Evolutionary conservation across 2,329 filamentous ascomycete species (phyloP).

Genomic region (Colletotrichum sp.): DNA sequence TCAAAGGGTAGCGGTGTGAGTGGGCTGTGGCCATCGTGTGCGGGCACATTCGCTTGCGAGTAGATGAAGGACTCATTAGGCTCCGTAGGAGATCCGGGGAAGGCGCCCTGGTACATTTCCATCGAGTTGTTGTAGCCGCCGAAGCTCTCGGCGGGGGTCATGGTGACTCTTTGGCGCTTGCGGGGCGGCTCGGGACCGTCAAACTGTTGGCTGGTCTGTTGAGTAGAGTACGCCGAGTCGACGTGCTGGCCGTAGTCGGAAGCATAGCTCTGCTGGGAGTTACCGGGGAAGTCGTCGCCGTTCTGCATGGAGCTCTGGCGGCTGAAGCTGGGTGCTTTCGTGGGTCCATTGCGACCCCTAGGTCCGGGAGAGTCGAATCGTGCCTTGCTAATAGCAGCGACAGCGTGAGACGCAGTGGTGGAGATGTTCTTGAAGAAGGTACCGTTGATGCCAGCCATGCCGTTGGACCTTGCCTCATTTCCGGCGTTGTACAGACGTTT

Average conservation of each 20-base stretch:
- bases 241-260: conserved; percentile 77
- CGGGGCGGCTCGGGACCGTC: conserved; percentile 75
- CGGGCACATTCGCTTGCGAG: conserved; percentile 45
- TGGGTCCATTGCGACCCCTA: conserved; percentile 66
- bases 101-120: conserved; percentile 51
- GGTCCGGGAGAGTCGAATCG: conserved; percentile 87
- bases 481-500: conserved; percentile 88
- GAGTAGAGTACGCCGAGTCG: conserved; percentile 75
- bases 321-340: conserved; percentile 72
- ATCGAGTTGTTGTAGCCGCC: conserved; percentile 56
- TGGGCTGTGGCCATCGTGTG: conserved; percentile 57
- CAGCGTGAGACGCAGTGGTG: conserved; percentile 87
- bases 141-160: conserved; percentile 63
- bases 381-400: conserved; percentile 96
- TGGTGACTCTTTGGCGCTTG: conserved; percentile 71
- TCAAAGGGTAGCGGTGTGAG: conserved; percentile 69
- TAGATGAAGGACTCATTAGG: conserved; percentile 82
- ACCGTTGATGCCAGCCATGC: conserved; percentile 62
- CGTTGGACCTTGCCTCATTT: conserved; percentile 70
- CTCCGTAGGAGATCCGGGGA: conserved; percentile 78
- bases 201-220: conserved; percentile 39
- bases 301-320: conserved; percentile 76
- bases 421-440: conserved; percentile 99
- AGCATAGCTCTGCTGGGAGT: conserved; percentile 83
- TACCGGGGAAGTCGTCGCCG: conserved; percentile 69